Evolutionary conservation across 139 green algal genomes (phyloP).

Genomic region (Pycnococcus provasolii): DNA sequence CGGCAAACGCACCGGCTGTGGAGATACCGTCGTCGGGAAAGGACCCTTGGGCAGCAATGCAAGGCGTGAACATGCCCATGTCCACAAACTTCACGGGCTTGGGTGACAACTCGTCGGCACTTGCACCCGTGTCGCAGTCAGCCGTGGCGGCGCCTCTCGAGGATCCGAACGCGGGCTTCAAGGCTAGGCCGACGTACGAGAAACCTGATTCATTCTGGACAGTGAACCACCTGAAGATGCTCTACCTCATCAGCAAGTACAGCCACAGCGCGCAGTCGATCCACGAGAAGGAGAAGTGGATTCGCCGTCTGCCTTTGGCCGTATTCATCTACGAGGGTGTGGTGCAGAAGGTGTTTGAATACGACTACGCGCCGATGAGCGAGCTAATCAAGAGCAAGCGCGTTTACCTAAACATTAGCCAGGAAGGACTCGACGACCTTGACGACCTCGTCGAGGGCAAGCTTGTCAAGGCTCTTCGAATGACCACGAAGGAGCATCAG

Average conservation of each 20-base stretch:
- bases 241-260: slow-evolving; percentile 27
- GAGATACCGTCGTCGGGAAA: too few species aligned
- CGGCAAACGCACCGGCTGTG: too few species aligned
- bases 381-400: slow-evolving; percentile 16
- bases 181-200: neutral
- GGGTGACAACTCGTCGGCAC: too few species aligned
- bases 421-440: slow-evolving; percentile 24
- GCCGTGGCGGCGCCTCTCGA: too few species aligned
- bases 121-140: too few species aligned
- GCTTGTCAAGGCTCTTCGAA: slow-evolving; percentile 9
- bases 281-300: slow-evolving; percentile 23
- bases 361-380: slow-evolving; percentile 26
- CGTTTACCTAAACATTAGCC: slow-evolving; percentile 27
- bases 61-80: too few species aligned
- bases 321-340: slow-evolving; percentile 30
- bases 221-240: slow-evolving; percentile 20
- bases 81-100: too few species aligned
- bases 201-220: slow-evolving; percentile 2
- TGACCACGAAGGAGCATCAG: slow-evolving; percentile 17
- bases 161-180: too few species aligned
- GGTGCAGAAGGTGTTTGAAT: slow-evolving; percentile 25
- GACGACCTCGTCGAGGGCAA: slow-evolving; percentile 22
- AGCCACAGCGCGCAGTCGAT: slow-evolving; percentile 16
- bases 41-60: too few species aligned
- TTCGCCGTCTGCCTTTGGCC: slow-evolving; percentile 23